These are phyloP conservation scores for Narthecium ossifragum DNA, from an alignment of 106 monocot genomes.

Conservation along the genomic window DNA sequence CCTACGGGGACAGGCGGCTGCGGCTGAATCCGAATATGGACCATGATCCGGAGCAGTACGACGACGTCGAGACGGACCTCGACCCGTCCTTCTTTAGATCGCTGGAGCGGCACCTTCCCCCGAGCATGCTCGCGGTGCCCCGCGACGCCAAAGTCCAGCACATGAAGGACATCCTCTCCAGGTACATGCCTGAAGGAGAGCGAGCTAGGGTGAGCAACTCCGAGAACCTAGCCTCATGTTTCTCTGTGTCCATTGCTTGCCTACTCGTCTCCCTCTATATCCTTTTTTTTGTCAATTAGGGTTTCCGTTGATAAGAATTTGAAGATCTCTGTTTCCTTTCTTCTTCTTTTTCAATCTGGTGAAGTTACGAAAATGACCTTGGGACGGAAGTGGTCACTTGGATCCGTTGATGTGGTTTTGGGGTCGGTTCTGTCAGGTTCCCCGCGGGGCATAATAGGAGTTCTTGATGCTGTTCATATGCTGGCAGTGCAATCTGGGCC, in stretches of 20 bases:
- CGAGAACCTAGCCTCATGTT: not conserved
- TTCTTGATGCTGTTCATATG: no score
- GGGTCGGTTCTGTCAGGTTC: not conserved
- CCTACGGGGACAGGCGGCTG: conserved; percentile 69
- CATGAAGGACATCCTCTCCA: conserved; percentile 76
- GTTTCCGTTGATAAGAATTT: conserved; percentile 11
- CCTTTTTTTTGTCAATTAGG: conserved; percentile 4
- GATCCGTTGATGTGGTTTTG: not conserved
- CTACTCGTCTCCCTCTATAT: not conserved
- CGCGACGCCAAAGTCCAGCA: conserved; percentile 66
- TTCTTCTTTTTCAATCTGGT: no score
- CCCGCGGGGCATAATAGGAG: not conserved
- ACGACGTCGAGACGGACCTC: conserved; percentile 67
- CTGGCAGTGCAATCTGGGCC: not conserved
- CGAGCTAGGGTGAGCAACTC: conserved; percentile 45
- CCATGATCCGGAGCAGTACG: conserved; percentile 77
- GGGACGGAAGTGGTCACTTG: no score
- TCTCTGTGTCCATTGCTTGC: not conserved
- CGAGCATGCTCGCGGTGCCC: conserved; percentile 62
- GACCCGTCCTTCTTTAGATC: conserved; percentile 71
- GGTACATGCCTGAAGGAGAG: conserved; percentile 80
- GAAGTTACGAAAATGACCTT: conserved; percentile 27
- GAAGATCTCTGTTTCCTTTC: not conserved
- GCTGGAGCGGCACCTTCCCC: conserved; percentile 90
- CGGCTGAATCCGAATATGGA: conserved; percentile 82